Base-by-base conservation (phyloP, 306 rosid species). In the Calophaca sinica region DNA sequence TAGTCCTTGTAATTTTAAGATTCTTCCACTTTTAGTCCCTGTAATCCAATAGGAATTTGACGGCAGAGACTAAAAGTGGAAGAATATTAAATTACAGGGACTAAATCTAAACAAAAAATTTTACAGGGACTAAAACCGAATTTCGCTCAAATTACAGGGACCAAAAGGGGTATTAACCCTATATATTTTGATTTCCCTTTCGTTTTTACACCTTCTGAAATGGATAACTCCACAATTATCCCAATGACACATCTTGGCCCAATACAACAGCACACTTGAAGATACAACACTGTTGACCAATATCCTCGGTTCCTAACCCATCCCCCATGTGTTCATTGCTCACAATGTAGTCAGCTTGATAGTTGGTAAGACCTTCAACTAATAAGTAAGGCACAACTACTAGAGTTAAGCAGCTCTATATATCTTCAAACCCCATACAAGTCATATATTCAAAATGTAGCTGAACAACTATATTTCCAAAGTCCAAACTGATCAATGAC, bases 401-500 rank as follows among this genome's bases (percentile, higher is more conserved):
- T 35, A 49, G 9, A 62, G 48, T 60, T 29, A 70, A 70, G 26
- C 63, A 61, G 13, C 12, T 75, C 59, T 35, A 48, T 5, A 48
- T 13, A 67, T 35, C 39, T 52, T 7, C 36, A 2, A 33, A 46
- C 5, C 52, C 31, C 35, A 79, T 20, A 73, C 77, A 36, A 8
- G 35, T 67, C 6, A 61, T 59, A 62, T 44, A 76, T 76, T 53
- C 76, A 80, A 72, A 77, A 59, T 33, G 59, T 48, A 45, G 69
- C 68, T 66, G 28, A 84, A 61, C 54, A 72, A 33, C 42, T 31
- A 45, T 13, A 76, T 65, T 33, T 51, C 45, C 51, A 49, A 55
- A 64, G 1, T 59, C 73, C 50, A 49, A 59, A 64, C 4, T 20
- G 36, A 49, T 61, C 53, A 29, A 2, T 5, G 31, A 20, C 26